Conservation (phyloP, 306 rosid genomes). For the Trichosanthes cucumerina region DNA sequence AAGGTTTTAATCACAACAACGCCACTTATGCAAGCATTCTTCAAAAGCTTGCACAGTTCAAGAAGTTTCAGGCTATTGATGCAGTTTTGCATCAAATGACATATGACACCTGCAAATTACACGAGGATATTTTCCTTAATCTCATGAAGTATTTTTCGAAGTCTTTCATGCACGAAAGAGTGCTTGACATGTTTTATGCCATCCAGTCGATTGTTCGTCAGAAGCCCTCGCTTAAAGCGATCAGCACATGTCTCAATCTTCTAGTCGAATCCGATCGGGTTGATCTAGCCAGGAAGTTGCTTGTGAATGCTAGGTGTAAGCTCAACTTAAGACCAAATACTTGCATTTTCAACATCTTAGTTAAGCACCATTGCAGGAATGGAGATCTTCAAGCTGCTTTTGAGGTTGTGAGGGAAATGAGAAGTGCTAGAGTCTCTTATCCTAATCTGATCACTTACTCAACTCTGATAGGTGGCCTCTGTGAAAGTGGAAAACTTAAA, state of each 20-base stretch:
- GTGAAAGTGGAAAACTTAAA: constrained; percentile 52
- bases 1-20: constrained; percentile 63
- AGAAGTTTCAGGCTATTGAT: constrained; percentile 62
- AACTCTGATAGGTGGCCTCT: constrained; percentile 69
- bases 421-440: constrained; percentile 34
- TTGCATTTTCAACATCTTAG: constrained; percentile 68
- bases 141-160: constrained; percentile 78
- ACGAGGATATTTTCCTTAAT: constrained; percentile 64
- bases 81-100: constrained; percentile 61
- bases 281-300: constrained; percentile 58
- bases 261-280: constrained; percentile 50
- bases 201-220: constrained; percentile 57
- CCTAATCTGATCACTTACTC: constrained; percentile 78
- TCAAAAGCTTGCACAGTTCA: constrained; percentile 53
- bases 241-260: constrained; percentile 73
- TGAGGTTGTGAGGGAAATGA: constrained; percentile 69
- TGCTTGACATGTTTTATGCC: constrained; percentile 48
- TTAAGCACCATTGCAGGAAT: constrained; percentile 74
- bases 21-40: constrained; percentile 64
- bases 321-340: constrained; percentile 51
- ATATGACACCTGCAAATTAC: constrained; percentile 70
- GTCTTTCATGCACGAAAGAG: constrained; percentile 46
- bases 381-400: constrained; percentile 73
- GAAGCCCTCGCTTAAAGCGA: constrained; percentile 66
- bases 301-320: constrained; percentile 42